Evolutionary conservation across 2,329 filamentous ascomycete species (phyloP).

Genomic region (Coniochaeta pulveracea): DNA sequence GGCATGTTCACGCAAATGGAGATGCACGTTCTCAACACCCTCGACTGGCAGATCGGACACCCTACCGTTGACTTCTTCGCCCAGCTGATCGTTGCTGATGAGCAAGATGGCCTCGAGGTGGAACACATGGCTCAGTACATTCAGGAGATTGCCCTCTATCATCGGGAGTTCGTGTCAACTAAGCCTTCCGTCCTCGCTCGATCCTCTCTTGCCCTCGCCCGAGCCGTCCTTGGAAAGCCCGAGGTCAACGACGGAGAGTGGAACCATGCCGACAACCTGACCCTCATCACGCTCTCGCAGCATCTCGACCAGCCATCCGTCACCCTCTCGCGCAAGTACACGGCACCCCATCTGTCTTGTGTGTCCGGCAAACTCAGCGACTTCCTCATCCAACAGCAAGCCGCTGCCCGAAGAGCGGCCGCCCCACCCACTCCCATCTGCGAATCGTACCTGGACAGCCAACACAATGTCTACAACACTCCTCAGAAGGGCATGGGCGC

Average conservation of each 20-base stretch:
- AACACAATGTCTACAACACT: constrained; percentile 60
- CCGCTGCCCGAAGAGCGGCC: constrained; percentile 33
- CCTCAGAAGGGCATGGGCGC: constrained; percentile 65
- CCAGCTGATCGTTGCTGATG: constrained; percentile 75
- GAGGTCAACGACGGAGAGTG: constrained; percentile 69
- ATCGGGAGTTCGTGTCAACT: constrained; percentile 92
- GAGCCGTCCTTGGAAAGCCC: constrained; percentile 72
- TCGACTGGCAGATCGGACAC: constrained; percentile 93
- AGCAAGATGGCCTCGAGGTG: constrained; percentile 68
- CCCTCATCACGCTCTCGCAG: constrained; percentile 47
- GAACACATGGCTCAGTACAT: constrained; percentile 94
- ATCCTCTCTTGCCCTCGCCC: constrained; percentile 73
- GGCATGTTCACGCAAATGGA: constrained; percentile 99
- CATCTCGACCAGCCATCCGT: constrained; percentile 47
- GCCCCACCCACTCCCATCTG: constrained; percentile 49
- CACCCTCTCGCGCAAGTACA: constrained; percentile 49
- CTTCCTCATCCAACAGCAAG: constrained; percentile 48
- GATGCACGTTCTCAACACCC: constrained; percentile 96
- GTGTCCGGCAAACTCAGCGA: constrained; percentile 45
- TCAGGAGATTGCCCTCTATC: constrained; percentile 88
- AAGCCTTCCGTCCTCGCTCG: constrained; percentile 85
- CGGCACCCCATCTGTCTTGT: constrained; percentile 37
- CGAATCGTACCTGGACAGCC: constrained; percentile 35
- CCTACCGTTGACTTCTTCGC: constrained; percentile 93
- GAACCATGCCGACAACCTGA: constrained; percentile 61